Conservation (phyloP, 768 basidiomycete genomes). For the Gloeostereum incarnatum region DNA sequence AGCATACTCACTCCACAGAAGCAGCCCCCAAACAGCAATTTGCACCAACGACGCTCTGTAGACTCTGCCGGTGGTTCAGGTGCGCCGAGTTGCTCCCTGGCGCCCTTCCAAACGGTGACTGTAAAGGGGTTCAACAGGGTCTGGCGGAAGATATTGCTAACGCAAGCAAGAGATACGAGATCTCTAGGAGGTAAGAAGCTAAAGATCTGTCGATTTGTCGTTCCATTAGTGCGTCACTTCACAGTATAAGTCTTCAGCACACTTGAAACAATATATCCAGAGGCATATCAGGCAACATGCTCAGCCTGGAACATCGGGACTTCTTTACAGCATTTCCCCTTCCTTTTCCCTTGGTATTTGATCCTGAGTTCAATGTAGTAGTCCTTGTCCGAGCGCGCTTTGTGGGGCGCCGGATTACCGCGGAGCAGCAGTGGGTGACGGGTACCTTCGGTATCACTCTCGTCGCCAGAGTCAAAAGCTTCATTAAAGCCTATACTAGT, state of each 20-base stretch:
- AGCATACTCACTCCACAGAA: slow-evolving; percentile 19
- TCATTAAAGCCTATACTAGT: too few relatives aligned
- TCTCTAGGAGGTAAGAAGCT: slow-evolving; percentile 14
- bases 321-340: too few relatives aligned
- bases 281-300: slow-evolving; percentile 15
- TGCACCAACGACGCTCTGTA: slow-evolving; percentile 18
- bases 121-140: slow-evolving; percentile 12
- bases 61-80: slow-evolving; percentile 16
- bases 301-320: slow-evolving; percentile 1
- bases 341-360: too few relatives aligned
- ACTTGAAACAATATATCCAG: slow-evolving; percentile 18
- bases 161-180: slow-evolving; percentile 14
- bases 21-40: slow-evolving; percentile 14
- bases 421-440: too few relatives aligned
- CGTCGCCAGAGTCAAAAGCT: too few relatives aligned
- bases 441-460: too few relatives aligned
- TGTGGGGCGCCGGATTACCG: too few relatives aligned
- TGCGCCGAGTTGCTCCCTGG: slow-evolving; percentile 7
- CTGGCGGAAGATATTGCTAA: slow-evolving; percentile 14
- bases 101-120: slow-evolving; percentile 15
- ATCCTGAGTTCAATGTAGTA: too few relatives aligned
- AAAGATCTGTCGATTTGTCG: slow-evolving; percentile 15
- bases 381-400: too few relatives aligned
- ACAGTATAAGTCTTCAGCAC: background rate
- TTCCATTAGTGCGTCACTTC: background rate